Evolutionary conservation across 2,329 filamentous ascomycete species (phyloP), one percentile per base, ranked within the genome.

Genomic region (Sporothrix globosa): DNA sequence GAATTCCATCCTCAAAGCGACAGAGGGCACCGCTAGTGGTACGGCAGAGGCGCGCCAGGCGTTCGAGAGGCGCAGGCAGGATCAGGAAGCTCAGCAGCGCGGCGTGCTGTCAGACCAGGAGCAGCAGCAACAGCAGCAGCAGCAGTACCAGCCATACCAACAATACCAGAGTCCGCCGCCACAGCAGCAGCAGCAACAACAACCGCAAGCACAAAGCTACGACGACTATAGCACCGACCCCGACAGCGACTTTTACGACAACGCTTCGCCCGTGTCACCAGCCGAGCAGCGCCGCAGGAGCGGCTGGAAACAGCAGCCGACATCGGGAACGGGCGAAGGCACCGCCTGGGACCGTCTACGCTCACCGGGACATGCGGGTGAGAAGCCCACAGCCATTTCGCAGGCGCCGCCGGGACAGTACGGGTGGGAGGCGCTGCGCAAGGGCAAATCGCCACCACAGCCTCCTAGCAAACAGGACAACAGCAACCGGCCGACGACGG

Each of bases 321-420:
- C 56, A 21, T 10, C 48, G 13, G 13, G 48, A 6, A 17, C 50
- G 24, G 52, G 24, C 21, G 52, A 69, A 27, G 69, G 69, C 17
- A 73, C 74, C 1, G 70, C 74, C 1, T 76, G 75, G 75, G 75
- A 75, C 58, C 71, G 74, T 3, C 56, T 76, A 13, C 73, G 74
- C 24, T 39, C 30, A 1, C 71, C 70, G 54, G 11, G 17, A 30
- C 1, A 34, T 41, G 24, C 30, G 19, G 34, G 24, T 0, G 44
- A 61, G 44, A 53, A 71, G 21, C 48, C 46, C 11, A 17, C 34
- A 27, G 46, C 27, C 46, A 24, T 66, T 5, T 66, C 67, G 17
- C 69, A 63, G 17, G 21, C 68, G 17, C 30, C 56, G 56, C 10
- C 30, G 52, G 50, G 54, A 10, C 68, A 65, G 44, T 48, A 61